Base-by-base conservation (phyloP, 1,139 yeast genomes). In the Kurtzmaniella quercitrusa region DNA sequence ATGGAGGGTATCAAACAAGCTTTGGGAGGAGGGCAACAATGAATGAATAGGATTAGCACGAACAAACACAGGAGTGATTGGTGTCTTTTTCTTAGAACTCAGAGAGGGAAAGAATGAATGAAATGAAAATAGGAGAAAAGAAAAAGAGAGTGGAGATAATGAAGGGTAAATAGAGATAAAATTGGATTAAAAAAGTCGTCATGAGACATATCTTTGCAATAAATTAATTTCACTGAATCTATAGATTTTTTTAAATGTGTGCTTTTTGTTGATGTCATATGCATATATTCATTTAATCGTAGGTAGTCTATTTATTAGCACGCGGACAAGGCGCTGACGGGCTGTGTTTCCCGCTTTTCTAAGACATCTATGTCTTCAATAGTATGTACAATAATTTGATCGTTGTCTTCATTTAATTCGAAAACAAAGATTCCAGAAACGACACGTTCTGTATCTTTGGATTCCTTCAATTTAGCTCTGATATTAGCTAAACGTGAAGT, bases 401-500 rank as follows among this genome's bases (percentile, higher is more conserved):
- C 74, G 59, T 86, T 83, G 26, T 71, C 68, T 12, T 69, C 68
- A 55, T 75, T 79, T 47, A 88, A 70, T 53, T 86, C 95, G 57
- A 88, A 88, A 28, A 87, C 78, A 57, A 88, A 88, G 7, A 84
- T 65, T 1, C 96, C 96, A 41, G 78, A 73, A 12, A 83, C 58
- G 2, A 80, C 73, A 36, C 84, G 55, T 45, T 80, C 82, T 19
- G 71, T 52, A 36, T 55, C 58, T 22, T 60, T 53, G 35, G 68
- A 52, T 3, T 71, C 71, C 18, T 63, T 57, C 35, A 65, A 52
- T 2, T 65, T 62, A n/a, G 56, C 53, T 7, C 66, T 59, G 39
- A 64, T 48, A 32, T 63, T 65, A 5, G 61, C 47, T 15, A 65
- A 42, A 2, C 60, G 52, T 9, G 58, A 47, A 4, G 64, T 46